Base-by-base conservation (phyloP, 2,329 filamentous ascomycete species). In the Aspergillus aculeatus region DNA sequence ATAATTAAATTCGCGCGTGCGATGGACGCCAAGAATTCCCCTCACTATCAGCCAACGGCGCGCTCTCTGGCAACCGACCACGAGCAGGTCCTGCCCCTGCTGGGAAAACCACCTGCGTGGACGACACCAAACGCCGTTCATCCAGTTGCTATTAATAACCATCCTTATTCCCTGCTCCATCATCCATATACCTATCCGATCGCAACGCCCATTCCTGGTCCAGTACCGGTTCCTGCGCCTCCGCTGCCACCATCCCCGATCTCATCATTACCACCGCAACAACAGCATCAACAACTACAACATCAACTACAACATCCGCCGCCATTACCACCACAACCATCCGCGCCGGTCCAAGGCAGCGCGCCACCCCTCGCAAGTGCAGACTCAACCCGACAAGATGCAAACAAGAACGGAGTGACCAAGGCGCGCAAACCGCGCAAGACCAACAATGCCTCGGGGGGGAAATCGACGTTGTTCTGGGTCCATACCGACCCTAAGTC, bases 391-490 rank as follows among this genome's bases (percentile, higher is more conserved):
- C 60, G 58, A 35, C 60, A 61, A 49, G 54, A 61, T 59, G 56
- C 52, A 56, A 63, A 59, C 50, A 64, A 63, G 47, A 67, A 68
- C 60, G 65, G 66, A 16, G 44, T 66, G 23, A 64, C 71, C 12
- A 75, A 75, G 56, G 58, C 71, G 19, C 74, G 73, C 65, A 75
- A 74, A 56, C 62, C 71, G 57, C 74, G 72, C 55, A 76, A 74
- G 60, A 56, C 64, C 47, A 68, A 64, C 60, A 70, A 70, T 68
- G 68, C 66, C 2, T 55, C 68, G 6, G 57, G 61, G 26, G 69
- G 68, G 32, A 70, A 69, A 54, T 75, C 74, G n/a, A 73, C 75
- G 11, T 57, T 77, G 52, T 77, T 77, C 63, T 77, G 75, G 75
- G 75, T 77, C 57, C 68, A 77, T 67, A 73, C 70, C 31, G 74